Evolutionary conservation across 2,329 filamentous ascomycete genomes (phyloP).

Genomic region (Huntiella abstrusa): DNA sequence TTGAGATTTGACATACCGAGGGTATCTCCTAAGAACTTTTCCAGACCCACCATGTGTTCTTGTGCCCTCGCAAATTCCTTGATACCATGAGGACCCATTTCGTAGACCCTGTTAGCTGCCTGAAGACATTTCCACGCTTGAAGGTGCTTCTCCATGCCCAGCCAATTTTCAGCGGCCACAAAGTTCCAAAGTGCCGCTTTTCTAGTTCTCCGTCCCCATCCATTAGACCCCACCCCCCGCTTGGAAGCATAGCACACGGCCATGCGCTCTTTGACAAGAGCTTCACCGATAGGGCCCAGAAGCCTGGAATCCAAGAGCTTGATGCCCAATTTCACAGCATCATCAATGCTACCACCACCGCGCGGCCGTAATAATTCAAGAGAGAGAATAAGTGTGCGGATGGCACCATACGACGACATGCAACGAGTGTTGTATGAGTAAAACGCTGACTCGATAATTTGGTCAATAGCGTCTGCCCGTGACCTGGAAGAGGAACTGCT

Average conservation of each 20-base stretch:
- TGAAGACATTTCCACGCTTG: slow-evolving; percentile 65
- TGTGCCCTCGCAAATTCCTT: slow-evolving; percentile 5
- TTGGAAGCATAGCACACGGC: slow-evolving; percentile 68
- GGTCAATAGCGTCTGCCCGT: slow-evolving; percentile 62
- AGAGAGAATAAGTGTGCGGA: slow-evolving; percentile 57
- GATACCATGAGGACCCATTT: slow-evolving; percentile 1
- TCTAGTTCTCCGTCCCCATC: slow-evolving; percentile 52
- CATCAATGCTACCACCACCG: slow-evolving; percentile 63
- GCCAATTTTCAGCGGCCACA: slow-evolving; percentile 68
- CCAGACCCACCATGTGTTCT: slow-evolving; percentile 7
- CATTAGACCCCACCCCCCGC: slow-evolving; percentile 42
- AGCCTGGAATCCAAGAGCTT: slow-evolving; percentile 63
- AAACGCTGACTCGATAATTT: slow-evolving; percentile 73
- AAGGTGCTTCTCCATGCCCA: slow-evolving; percentile 53
- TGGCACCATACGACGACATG: slow-evolving; percentile 56
- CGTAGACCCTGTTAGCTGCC: slow-evolving; percentile 15
- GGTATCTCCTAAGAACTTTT: slow-evolving; percentile 5
- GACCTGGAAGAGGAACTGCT: slow-evolving; percentile 54
- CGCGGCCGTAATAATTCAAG: slow-evolving; percentile 69
- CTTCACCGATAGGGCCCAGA: slow-evolving; percentile 56
- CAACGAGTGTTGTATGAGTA: slow-evolving; percentile 88
- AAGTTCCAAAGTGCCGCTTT: slow-evolving; percentile 86
- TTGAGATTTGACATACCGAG: slow-evolving; percentile 2
- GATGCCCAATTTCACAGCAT: slow-evolving; percentile 70
- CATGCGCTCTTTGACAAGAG: slow-evolving; percentile 69